These are phyloP conservation scores for Talaromyces ruber DNA, from an alignment of 495 filamentous ascomycete species.

Conservation along the genomic window DNA sequence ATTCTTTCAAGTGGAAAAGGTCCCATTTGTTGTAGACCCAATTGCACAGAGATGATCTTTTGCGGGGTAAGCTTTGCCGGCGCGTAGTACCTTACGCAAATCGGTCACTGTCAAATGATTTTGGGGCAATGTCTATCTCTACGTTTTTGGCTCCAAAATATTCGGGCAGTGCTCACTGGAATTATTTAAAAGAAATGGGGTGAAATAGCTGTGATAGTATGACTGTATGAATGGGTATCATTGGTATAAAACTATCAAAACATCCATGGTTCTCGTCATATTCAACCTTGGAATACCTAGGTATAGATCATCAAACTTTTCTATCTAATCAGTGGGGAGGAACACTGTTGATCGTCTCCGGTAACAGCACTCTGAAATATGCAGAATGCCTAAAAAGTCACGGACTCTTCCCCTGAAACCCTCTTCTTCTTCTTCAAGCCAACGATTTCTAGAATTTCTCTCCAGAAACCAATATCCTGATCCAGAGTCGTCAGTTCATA, in stretches of 20 bases:
- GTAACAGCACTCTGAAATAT: not conserved
- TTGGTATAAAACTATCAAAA: not conserved
- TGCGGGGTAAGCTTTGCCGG: not conserved
- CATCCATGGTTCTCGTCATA: not conserved
- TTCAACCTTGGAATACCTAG: not conserved
- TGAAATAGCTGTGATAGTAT: not conserved
- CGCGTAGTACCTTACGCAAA: too few species aligned
- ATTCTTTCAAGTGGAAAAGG: too few species aligned
- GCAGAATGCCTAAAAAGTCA: not conserved
- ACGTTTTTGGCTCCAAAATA: too few species aligned
- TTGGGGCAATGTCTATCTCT: not conserved
- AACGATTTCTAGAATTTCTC: conserved; percentile 28
- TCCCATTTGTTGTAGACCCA: not conserved
- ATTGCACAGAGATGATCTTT: not conserved
- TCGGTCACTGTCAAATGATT: too few species aligned
- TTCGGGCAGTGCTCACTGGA: too few species aligned
- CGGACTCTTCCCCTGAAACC: not conserved
- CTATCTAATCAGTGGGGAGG: not conserved
- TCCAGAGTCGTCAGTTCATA: conserved; percentile 9
- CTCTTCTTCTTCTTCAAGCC: conserved; percentile 19
- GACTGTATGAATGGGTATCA: not conserved
- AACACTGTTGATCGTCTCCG: not conserved
- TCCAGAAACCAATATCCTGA: conserved; percentile 28
- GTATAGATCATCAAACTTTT: not conserved
- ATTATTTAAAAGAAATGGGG: not conserved